Evolutionary conservation across 2,329 filamentous ascomycete species (phyloP), one percentile per base, ranked within the genome.

Genomic region (Penicillium thymicola): DNA sequence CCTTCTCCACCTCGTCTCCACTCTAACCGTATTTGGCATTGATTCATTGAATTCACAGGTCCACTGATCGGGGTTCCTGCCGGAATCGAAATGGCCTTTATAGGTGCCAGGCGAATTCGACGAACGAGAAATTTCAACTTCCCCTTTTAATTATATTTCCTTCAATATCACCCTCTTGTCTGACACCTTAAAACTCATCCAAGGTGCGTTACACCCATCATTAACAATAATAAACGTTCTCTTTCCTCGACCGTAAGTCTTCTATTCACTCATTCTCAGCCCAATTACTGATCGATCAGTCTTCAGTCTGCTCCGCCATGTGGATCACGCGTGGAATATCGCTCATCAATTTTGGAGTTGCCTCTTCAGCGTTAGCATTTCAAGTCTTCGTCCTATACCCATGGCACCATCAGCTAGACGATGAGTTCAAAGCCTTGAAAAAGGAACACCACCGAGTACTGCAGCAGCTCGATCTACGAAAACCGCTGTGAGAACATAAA

Each of bases 381-480:
- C 86, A 89, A 72, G 84, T 88, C 48, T 85, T 84, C 63, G 86
- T 89, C 38, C 77, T 89, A 11, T 89, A 89, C 70, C 86, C 86
- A 1, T 89, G 86, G 86, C 86, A 89, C 71, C 81, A 87, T 65
- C 77, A 86, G 67, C 75, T 89, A 7, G 83, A 88, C 60, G 78
- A 81, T 21, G 82, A 83, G 58, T 88, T 89, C 65, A 77, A 83
- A 54, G 74, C 78, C 11, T 73, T 88, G 25, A 85, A 83, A 67
- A 78, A 77, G 55, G 85, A 87, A 62, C 83, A 88, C 55, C 57
- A 76, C 5, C 66, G 62, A 7, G 54, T 76, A 6, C 56, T 78
- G 34, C 55, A 71, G 42, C 34, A 49, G 13, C 11, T 40, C 11
- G n/a, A 49, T 28, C 16, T 21, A 28, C 32, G 10, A 6, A 48